phyloP scores from a whole-genome alignment of 2,329 filamentous ascomycete species.

The Penicillium sp. region DNA sequence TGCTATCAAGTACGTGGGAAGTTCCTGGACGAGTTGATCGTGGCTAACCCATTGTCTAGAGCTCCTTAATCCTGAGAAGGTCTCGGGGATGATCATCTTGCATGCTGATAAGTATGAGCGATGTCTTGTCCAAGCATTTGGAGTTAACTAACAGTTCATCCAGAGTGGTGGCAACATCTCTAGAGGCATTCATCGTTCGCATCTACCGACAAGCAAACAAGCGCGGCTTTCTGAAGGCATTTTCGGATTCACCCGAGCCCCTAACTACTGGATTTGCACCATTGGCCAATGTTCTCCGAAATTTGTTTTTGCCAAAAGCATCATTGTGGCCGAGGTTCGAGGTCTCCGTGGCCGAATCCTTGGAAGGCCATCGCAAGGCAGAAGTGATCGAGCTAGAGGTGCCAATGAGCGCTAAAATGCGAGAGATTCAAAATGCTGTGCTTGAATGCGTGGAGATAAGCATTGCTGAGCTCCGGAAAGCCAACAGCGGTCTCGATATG shows the following conservation, averaged over 20 bases:
- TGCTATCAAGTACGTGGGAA: constrained; percentile 63
- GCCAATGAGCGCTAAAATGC: constrained; percentile 92
- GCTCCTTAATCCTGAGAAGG: constrained; percentile 74
- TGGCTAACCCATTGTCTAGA: constrained; percentile 27
- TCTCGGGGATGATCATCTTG: constrained; percentile 82
- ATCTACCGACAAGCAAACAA: constrained; percentile 96
- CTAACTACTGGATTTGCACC: constrained; percentile 87
- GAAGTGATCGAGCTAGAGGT: constrained; percentile 97
- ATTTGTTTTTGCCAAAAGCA: constrained; percentile 82
- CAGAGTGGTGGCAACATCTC: constrained; percentile 75
- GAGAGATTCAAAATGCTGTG: constrained; percentile 87
- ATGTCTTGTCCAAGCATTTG: not conserved
- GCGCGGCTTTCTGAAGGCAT: constrained; percentile 88
- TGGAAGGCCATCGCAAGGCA: constrained; percentile 88
- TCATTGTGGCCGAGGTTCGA: constrained; percentile 94
- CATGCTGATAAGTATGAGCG: constrained; percentile 71
- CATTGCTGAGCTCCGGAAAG: constrained; percentile 89
- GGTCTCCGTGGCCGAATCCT: constrained; percentile 78
- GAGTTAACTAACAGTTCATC: constrained; percentile 10
- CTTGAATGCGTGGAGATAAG: constrained; percentile 95
- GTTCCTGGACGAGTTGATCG: not conserved
- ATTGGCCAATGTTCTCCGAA: constrained; percentile 84
- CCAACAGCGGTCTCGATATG: constrained; percentile 86
- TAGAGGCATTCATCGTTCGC: constrained; percentile 91
- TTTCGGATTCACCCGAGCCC: constrained; percentile 88